Percentiles rank a stretch among this genome's conserved stretches.
Evolutionary conservation across 225 moss, liverwort and hornwort genomes (phyloP).

Genomic region (Climacium dendroides): DNA sequence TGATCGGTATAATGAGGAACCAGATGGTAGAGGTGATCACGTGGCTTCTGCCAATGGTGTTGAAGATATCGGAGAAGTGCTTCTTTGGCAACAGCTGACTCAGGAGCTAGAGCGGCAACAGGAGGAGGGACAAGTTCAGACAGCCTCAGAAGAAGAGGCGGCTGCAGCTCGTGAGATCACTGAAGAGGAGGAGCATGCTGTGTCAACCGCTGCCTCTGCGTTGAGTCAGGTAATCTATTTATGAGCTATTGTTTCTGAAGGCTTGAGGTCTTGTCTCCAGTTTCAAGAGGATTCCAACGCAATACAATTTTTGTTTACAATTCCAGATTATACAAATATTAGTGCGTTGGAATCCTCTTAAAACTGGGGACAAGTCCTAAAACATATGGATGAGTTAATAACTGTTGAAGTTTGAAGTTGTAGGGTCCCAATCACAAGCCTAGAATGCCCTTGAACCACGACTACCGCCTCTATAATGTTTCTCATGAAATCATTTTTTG

Average conservation of each 20-base stretch:
- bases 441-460: not conserved
- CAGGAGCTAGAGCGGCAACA: conserved; percentile 72
- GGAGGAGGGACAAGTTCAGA: conserved; percentile 40
- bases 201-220: conserved; percentile 57
- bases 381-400: not conserved
- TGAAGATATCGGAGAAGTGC: conserved; percentile 72
- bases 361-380: too few species aligned
- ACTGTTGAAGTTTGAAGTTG: not conserved
- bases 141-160: conserved; percentile 76
- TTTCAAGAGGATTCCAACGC: not conserved
- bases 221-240: conserved; percentile 40
- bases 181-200: conserved; percentile 70
- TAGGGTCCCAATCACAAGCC: not conserved
- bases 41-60: conserved; percentile 18
- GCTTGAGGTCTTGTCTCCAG: not conserved
- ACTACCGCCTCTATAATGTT: not conserved
- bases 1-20: not conserved
- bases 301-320: not conserved
- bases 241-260: not conserved
- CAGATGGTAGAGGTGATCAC: conserved; percentile 3
- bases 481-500: not conserved
- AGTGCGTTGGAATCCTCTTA: too few species aligned
- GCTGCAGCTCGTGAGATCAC: conserved; percentile 82
- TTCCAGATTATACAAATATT: too few species aligned
- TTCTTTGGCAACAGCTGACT: conserved; percentile 81